These are phyloP conservation scores for Apiospora sp. DNA, from an alignment of 2,329 filamentous ascomycete species.

Conservation along the genomic window DNA sequence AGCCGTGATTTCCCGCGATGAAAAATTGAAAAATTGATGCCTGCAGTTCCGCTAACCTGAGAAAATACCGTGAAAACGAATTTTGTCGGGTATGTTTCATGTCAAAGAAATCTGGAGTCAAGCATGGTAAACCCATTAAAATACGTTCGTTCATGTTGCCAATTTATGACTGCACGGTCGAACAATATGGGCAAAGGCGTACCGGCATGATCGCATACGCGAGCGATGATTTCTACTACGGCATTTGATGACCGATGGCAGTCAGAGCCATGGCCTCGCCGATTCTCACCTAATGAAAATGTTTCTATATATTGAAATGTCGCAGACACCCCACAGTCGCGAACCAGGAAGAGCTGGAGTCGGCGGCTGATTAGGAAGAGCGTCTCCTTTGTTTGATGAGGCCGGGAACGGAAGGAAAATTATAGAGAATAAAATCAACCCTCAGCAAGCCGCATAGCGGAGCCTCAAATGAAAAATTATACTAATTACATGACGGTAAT, in stretches of 20 bases:
- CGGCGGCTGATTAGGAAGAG: conserved; percentile 46
- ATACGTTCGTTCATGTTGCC: no score
- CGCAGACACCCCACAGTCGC: conserved; percentile 46
- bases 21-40: no score
- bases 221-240: no score
- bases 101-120: background rate
- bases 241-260: background rate
- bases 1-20: no score
- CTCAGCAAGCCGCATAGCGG: conserved; percentile 47
- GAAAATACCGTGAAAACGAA: no score
- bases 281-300: background rate
- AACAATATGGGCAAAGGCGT: background rate
- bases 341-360: conserved; percentile 46
- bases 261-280: background rate
- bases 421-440: conserved; percentile 43
- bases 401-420: conserved; percentile 49
- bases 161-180: no score
- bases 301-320: conserved; percentile 35
- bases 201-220: background rate
- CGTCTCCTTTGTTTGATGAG: conserved; percentile 43
- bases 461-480: conserved; percentile 43
- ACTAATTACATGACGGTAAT: conserved; percentile 47
- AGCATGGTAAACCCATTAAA: no score
- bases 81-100: no score
- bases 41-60: no score